Percentiles rank a stretch among this genome's conserved stretches.
Evolutionary conservation across 192 early-diverging fungal genomes (phyloP).

Genomic region (Coemansia sp.): DNA sequence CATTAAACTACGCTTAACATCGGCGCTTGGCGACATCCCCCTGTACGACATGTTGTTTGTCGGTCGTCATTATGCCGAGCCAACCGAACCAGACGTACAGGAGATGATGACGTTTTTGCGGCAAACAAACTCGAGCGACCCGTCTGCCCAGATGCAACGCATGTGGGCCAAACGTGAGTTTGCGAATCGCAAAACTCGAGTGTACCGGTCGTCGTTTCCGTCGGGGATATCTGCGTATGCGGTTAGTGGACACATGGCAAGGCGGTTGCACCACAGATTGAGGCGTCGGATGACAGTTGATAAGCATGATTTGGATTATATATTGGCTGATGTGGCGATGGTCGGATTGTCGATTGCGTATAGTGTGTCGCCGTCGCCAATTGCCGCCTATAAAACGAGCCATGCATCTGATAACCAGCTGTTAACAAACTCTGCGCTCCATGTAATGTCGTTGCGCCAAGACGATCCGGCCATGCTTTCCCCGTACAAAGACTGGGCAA

Average conservation of each 20-base stretch:
- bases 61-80: slow-evolving; percentile 18
- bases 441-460: slow-evolving; percentile 12
- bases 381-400: slow-evolving; percentile 2
- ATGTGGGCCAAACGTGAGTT: slow-evolving; percentile 14
- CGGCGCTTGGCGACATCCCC: slow-evolving; percentile 6
- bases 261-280: slow-evolving; percentile 11
- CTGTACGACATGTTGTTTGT: slow-evolving; percentile 25
- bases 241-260: slow-evolving; percentile 16
- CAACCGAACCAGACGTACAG: slow-evolving; percentile 7
- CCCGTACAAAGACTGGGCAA: slow-evolving; percentile 21
- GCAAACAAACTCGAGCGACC: neutral
- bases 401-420: neutral
- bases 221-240: slow-evolving; percentile 28
- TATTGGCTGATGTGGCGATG: slow-evolving; percentile 29
- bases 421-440: slow-evolving; percentile 15
- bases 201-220: slow-evolving; percentile 19
- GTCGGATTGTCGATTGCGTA: slow-evolving; percentile 15
- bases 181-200: neutral
- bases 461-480: slow-evolving; percentile 23
- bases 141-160: slow-evolving; percentile 13
- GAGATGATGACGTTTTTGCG: slow-evolving; percentile 6
- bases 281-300: slow-evolving; percentile 11
- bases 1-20: slow-evolving; percentile 16
- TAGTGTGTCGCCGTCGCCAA: slow-evolving; percentile 35
- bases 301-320: slow-evolving; percentile 22